Evolutionary conservation across 352 stramenopile species (phyloP).

Genomic region (Chrysophaeum taylorii): DNA sequence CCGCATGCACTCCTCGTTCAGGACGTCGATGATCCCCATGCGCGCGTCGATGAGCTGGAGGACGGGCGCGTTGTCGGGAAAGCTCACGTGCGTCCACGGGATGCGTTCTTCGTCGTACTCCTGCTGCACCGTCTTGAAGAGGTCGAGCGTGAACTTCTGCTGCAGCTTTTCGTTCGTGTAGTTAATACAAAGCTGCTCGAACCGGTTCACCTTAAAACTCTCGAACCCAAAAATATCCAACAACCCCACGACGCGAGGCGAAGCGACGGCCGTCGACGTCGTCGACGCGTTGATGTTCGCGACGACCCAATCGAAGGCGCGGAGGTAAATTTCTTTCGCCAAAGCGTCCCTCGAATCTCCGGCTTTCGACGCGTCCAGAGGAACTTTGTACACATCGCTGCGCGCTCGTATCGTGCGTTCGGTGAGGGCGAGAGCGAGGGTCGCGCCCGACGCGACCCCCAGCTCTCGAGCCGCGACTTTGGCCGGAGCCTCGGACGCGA

Average conservation of each 20-base stretch:
- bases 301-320: conserved; percentile 50
- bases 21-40: conserved; percentile 60
- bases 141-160: conserved; percentile 74
- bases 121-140: conserved; percentile 70
- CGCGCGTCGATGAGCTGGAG: conserved; percentile 68
- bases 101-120: conserved; percentile 72
- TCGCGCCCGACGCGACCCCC: not conserved
- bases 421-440: conserved; percentile 49
- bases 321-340: conserved; percentile 51
- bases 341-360: conserved; percentile 52
- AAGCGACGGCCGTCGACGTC: conserved; percentile 24
- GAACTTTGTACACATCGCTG: conserved; percentile 48
- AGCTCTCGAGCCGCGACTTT: not conserved
- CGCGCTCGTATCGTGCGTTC: conserved; percentile 47
- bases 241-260: conserved; percentile 52
- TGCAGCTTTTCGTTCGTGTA: conserved; percentile 82
- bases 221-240: conserved; percentile 85
- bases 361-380: conserved; percentile 42
- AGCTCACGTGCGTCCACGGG: conserved; percentile 73
- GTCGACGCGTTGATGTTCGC: conserved; percentile 47
- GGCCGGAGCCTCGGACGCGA: not conserved
- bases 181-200: conserved; percentile 82
- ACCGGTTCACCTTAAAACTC: conserved; percentile 75
- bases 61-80: conserved; percentile 67
- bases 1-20: conserved; percentile 77